Conservation (phyloP, 164 flowering plant species). For the Aristolochia contorta region DNA sequence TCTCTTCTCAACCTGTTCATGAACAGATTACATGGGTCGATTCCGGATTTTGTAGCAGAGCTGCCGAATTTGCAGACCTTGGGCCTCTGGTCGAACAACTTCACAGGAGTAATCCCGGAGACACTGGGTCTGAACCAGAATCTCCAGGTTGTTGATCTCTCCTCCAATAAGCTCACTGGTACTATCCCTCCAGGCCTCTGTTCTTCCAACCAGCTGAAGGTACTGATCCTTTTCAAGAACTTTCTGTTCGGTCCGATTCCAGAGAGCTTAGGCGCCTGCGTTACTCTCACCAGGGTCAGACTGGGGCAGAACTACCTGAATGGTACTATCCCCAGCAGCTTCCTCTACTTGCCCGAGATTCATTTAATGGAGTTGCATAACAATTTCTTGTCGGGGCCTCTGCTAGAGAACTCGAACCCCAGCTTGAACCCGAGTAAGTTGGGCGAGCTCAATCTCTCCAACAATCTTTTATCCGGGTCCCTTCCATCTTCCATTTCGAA, state of each 20-base stretch:
- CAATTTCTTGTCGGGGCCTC: slow-evolving; percentile 58
- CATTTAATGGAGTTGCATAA: slow-evolving; percentile 61
- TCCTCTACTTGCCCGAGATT: slow-evolving; percentile 71
- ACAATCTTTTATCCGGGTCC: slow-evolving; percentile 67
- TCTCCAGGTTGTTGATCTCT: slow-evolving; percentile 66
- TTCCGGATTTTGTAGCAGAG: slow-evolving; percentile 73
- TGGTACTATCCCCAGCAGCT: slow-evolving; percentile 70
- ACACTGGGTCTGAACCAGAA: slow-evolving; percentile 59
- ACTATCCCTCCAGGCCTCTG: slow-evolving; percentile 59
- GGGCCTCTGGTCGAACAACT: slow-evolving; percentile 79
- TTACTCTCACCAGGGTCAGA: slow-evolving; percentile 63
- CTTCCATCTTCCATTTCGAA: slow-evolving; percentile 62
- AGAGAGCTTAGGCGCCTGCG: slow-evolving; percentile 54
- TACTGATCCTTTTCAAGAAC: slow-evolving; percentile 61
- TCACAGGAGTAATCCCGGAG: slow-evolving; percentile 73
- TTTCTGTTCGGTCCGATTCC: slow-evolving; percentile 89
- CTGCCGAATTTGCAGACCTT: slow-evolving; percentile 51
- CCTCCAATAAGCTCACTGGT: slow-evolving; percentile 94
- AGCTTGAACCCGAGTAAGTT: slow-evolving; percentile 32
- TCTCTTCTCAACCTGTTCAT: slow-evolving; percentile 72
- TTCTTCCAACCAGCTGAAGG: slow-evolving; percentile 41
- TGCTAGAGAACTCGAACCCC: slow-evolving; percentile 41
- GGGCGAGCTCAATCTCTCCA: slow-evolving; percentile 56
- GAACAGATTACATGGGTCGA: slow-evolving; percentile 79
- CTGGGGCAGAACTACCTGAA: slow-evolving; percentile 82